These are phyloP conservation scores for Dothideomycetes sp. DNA, from an alignment of 2,329 filamentous ascomycete species.

Conservation along the genomic window DNA sequence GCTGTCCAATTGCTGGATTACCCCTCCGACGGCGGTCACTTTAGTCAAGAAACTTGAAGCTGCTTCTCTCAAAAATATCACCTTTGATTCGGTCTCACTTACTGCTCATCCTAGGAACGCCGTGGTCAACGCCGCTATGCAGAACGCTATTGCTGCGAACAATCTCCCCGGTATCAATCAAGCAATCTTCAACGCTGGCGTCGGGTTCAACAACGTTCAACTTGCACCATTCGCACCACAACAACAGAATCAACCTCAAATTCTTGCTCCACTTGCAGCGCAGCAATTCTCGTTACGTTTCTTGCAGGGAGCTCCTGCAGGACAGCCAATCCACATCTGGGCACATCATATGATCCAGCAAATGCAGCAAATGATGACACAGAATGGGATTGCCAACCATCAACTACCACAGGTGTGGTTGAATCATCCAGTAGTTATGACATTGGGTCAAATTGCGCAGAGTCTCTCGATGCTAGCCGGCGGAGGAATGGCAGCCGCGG, in stretches of 20 bases:
- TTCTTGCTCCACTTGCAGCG: background rate
- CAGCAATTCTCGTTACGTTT: background rate
- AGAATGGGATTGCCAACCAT: background rate
- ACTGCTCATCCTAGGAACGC: constrained; percentile 30
- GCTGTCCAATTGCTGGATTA: constrained; percentile 59
- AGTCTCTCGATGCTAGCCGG: background rate
- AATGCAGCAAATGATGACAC: background rate
- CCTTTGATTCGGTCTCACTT: constrained; percentile 55
- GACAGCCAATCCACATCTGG: background rate
- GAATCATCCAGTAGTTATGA: constrained; percentile 5
- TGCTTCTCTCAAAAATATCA: constrained; percentile 40
- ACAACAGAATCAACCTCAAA: too few species aligned
- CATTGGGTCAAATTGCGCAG: constrained; percentile 4
- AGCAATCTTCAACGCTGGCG: too few species aligned
- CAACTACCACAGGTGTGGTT: constrained; percentile 6
- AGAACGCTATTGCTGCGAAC: background rate
- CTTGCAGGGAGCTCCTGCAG: background rate
- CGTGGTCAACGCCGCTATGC: background rate
- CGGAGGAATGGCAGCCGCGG: background rate
- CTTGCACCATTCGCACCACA: too few species aligned
- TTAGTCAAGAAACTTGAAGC: constrained; percentile 40
- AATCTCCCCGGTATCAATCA: too few species aligned
- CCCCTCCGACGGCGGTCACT: constrained; percentile 44
- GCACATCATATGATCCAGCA: constrained; percentile 2
- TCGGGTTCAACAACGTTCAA: too few species aligned